Conservation (phyloP, 148 eudicot species). For the Arctostaphylos glauca region DNA sequence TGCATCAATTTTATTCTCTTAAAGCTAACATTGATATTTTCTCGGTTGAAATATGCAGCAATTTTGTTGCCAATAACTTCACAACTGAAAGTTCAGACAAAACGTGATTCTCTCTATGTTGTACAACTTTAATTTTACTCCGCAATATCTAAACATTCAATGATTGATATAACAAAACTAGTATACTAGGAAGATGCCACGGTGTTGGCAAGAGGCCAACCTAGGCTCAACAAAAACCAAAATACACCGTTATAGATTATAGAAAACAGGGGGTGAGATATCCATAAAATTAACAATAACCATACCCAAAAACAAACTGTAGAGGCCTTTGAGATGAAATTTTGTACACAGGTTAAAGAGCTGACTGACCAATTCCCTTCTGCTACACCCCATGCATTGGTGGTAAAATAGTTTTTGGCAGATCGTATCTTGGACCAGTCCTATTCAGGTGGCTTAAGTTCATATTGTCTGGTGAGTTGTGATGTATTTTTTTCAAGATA, state of each 20-base stretch:
- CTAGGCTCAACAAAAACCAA: too few species aligned
- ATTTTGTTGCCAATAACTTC: constrained; percentile 82
- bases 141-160: background rate
- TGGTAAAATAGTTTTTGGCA: constrained; percentile 87
- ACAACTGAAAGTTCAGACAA: constrained; percentile 41
- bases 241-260: too few species aligned
- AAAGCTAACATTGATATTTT: too few species aligned
- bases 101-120: constrained; percentile 42
- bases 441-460: constrained; percentile 97
- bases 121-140: background rate
- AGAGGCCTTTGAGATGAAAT: too few species aligned
- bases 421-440: constrained; percentile 96
- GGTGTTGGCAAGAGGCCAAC: too few species aligned
- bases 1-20: too few species aligned
- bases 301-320: too few species aligned
- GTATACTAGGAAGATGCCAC: too few species aligned
- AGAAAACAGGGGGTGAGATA: too few species aligned
- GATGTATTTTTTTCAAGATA: too few species aligned
- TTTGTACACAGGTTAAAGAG: constrained; percentile 61
- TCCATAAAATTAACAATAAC: too few species aligned
- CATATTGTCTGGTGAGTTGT: constrained; percentile 83
- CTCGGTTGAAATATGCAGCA: constrained; percentile 46
- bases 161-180: too few species aligned
- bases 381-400: constrained; percentile 86
- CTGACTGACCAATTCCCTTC: constrained; percentile 98